phyloP scores from a whole-genome alignment of 73 alveolate genomes.

The Effrenium voratum region DNA sequence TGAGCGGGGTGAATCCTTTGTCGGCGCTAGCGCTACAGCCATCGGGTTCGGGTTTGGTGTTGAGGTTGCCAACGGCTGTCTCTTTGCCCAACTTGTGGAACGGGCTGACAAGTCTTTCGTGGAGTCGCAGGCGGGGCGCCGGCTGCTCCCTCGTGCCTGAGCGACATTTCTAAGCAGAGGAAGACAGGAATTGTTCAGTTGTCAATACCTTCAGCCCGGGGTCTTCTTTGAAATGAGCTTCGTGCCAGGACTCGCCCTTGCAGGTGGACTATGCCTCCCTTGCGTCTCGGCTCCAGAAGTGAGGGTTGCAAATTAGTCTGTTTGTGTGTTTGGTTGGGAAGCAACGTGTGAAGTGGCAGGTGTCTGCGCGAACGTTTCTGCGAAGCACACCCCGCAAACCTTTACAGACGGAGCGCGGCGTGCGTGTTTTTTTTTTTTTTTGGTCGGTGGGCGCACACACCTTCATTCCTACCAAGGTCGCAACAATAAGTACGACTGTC shows the following conservation, averaged over 20 bases:
- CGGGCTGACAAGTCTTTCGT: background rate
- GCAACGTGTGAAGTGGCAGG: background rate
- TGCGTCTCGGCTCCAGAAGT: background rate
- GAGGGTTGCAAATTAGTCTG: background rate
- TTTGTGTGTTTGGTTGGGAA: background rate
- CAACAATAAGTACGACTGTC: too few relatives aligned
- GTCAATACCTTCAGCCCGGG: background rate
- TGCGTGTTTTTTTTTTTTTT: background rate
- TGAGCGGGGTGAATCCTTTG: background rate
- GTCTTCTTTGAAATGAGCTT: background rate
- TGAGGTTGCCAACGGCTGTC: constrained; percentile 44
- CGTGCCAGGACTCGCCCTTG: background rate
- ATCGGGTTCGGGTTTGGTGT: background rate
- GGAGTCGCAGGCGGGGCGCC: background rate
- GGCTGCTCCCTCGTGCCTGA: background rate
- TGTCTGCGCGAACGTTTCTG: background rate
- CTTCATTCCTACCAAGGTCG: background rate
- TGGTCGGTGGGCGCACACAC: background rate
- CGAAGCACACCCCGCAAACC: background rate
- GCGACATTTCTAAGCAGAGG: background rate
- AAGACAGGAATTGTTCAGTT: background rate
- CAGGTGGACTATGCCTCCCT: constrained; percentile 26
- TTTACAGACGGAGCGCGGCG: background rate
- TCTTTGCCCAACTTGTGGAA: constrained; percentile 44
- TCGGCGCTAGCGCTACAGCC: background rate